Evolutionary conservation across 108 stramenopile genomes (phyloP).

Genomic region (Cylindrotheca closterium): DNA sequence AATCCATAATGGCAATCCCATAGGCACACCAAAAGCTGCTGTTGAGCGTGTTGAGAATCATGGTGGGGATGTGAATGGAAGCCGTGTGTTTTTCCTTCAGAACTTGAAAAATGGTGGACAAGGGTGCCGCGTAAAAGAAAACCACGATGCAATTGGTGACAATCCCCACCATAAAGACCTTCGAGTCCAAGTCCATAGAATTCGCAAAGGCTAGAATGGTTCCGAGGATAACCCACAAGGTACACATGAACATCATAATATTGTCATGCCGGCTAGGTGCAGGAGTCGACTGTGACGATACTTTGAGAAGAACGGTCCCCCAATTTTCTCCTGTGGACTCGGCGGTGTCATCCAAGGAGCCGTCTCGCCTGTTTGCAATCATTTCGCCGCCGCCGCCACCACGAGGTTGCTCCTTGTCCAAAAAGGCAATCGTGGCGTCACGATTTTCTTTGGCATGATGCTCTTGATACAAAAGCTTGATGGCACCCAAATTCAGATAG

Average conservation of each 20-base stretch:
- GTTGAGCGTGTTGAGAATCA: conserved; percentile 72
- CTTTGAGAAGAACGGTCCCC: conserved; percentile 49
- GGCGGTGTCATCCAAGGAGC: too few relatives aligned
- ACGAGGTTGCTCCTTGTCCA: conserved; percentile 27
- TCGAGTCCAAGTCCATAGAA: conserved; percentile 11
- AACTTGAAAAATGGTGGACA: conserved; percentile 66
- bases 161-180: conserved; percentile 57
- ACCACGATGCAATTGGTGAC: conserved; percentile 69
- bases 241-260: conserved; percentile 47
- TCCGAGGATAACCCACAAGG: conserved; percentile 48
- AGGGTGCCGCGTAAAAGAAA: conserved; percentile 84
- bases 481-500: conserved; percentile 66
- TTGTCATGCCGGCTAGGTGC: conserved; percentile 68
- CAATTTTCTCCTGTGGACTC: conserved; percentile 27
- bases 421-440: conserved; percentile 38
- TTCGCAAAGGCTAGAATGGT: conserved; percentile 20
- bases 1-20: conserved; percentile 55
- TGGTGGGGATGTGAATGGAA: conserved; percentile 69
- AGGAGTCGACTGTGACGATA: conserved; percentile 54
- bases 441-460: conserved; percentile 32
- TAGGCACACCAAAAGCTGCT: conserved; percentile 65
- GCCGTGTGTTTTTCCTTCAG: conserved; percentile 42
- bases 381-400: too few relatives aligned
- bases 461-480: conserved; percentile 62
- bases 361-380: too few relatives aligned